Evolutionary conservation across 108 stramenopile genomes (phyloP), one percentile per base, ranked within the genome.

Genomic region (Cyclotella cryptica): DNA sequence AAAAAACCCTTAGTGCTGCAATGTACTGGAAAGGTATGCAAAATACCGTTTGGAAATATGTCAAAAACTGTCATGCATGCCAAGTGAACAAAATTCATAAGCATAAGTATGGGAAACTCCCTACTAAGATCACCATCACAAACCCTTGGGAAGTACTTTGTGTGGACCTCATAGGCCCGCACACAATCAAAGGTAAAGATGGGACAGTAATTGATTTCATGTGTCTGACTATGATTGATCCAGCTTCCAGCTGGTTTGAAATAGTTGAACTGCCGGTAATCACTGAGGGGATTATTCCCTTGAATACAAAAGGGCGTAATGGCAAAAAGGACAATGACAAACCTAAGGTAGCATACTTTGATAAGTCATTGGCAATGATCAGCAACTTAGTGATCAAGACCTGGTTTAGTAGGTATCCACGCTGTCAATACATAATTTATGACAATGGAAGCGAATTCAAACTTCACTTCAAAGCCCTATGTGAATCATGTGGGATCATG

Each of bases 341-440:
- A 19, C n/a, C 17, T 17, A 51, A 51, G 19, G 3, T 19, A 19
- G 49, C 8, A 8, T 51, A 51, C 49, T 51, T 51, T 51, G 49
- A 51, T 8, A 51, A 21, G 30, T 73, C 6, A 6, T 2, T 6
- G 6, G 35, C 35, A 35, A 35, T 35, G 35, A 35, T 35, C 4
- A 35, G 35, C 19, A 30, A 70, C 15, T 35, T 59, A 0, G 45
- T 72, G 26, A 75, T 75, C 17, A 52, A 67, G 10, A 52, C 60
- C 43, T 85, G 84, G 84, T 46, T 85, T n/a, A 66, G 58, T 42
- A 61, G 66, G 27, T 85, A 85, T 62, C 84, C 84, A 63, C 0
- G 42, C 29, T 24, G 84, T 81, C 47, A 72, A 75, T 51, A 51
- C 49, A 51, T 51, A 3, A 51, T 3, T 19, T 51, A 51, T 51